Base-by-base conservation (phyloP, 495 filamentous ascomycete genomes). In the Podospora comata region DNA sequence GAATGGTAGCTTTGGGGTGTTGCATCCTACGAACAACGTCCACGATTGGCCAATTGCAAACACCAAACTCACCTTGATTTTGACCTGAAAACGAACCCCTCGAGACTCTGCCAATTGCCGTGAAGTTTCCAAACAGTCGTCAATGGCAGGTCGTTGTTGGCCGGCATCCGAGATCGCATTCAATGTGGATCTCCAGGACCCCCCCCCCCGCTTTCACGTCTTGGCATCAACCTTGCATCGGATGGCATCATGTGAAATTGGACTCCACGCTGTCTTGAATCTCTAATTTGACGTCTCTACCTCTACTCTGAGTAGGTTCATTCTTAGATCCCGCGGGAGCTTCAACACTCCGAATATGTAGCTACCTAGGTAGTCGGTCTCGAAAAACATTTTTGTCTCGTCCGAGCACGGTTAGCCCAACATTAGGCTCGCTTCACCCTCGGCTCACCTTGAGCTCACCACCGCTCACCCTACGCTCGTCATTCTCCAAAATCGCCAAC, bases 401-500 rank as follows among this genome's bases (percentile, higher is more conserved):
- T 39, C 56, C 19, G 28, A 67, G 27, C 39, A 67, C 55, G 60
- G 60, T 63, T 63, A 68, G 66, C 20, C 60, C 60, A 63, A 68
- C 62, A 68, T 68, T 6, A 68, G 58, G 59, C 66, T 68, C 59
- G 66, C 66, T 63, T 68, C 32, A 68, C 58, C 58, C 66, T 62
- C 66, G 23, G 57, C 59, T 68, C 48, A 68, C 55, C 59, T 54
- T 68, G 19, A 44, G 66, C 34, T 68, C 32, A 68, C 66, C 20
- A 23, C 20, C 20, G 20, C 20, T 23, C 20, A 23, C 20, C 20
- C 20, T 23, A 23, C 1, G 1, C 20, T 23, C 20, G 20, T 1
- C 20, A 23, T 23, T 23, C 20, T 23, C 20, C 20, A 23, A 23
- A 23, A 23, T 23, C 20, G 0, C 1, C 1, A 23, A 23, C 20